Conservation (phyloP, 768 basidiomycete species). For the Auricularia heimuer region DNA sequence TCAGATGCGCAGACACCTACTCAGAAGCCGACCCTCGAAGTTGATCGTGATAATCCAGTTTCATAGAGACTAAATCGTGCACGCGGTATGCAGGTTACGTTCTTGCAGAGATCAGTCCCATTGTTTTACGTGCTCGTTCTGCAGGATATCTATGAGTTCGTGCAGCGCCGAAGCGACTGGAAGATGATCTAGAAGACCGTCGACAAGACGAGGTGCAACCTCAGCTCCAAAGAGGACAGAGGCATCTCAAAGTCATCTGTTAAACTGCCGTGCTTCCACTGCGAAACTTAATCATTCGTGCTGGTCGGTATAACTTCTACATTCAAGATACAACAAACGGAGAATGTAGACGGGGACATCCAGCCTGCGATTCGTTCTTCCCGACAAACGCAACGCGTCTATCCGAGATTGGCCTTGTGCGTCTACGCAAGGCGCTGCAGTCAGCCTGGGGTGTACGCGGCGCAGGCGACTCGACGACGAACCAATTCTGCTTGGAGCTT, state of each 20-base stretch:
- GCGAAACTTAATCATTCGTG: not conserved
- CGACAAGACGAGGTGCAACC: slow-evolving; percentile 88
- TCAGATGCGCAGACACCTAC: too few relatives aligned
- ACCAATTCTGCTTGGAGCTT: slow-evolving; percentile 42
- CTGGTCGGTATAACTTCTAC: not conserved
- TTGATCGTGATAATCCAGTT: too few relatives aligned
- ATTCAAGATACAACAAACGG: not conserved
- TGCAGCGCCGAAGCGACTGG: slow-evolving; percentile 92
- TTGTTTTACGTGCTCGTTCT: not conserved
- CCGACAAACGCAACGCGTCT: too few relatives aligned
- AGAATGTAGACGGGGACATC: too few relatives aligned
- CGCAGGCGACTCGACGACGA: not conserved
- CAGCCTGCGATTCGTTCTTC: too few relatives aligned
- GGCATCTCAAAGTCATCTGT: slow-evolving; percentile 22
- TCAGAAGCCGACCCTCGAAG: too few relatives aligned
- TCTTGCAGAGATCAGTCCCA: too few relatives aligned
- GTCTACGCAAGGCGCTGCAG: not conserved
- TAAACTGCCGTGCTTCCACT: slow-evolving; percentile 10
- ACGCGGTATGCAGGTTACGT: too few relatives aligned
- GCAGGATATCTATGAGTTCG: slow-evolving; percentile 91
- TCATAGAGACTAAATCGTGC: too few relatives aligned
- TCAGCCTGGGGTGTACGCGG: not conserved
- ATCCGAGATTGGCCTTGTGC: not conserved
- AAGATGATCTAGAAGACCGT: slow-evolving; percentile 97
- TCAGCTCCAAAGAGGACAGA: slow-evolving; percentile 92